Evolutionary conservation across 331 rosid species (phyloP).

Genomic region (Dryas integrifolia): DNA sequence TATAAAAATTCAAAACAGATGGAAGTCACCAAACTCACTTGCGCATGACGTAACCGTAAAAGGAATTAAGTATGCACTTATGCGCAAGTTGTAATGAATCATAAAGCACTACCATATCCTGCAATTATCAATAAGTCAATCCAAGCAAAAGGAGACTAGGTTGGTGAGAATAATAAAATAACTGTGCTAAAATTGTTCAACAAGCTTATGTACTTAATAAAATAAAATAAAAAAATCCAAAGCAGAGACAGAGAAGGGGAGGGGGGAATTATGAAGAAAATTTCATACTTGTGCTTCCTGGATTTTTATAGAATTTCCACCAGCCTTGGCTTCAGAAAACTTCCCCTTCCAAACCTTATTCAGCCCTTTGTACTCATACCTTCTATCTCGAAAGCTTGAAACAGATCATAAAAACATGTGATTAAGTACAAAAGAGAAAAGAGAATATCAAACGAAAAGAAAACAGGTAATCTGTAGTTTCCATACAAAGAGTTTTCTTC

Average conservation of each 20-base stretch:
- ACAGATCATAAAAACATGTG: constrained; percentile 30
- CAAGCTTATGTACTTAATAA: constrained; percentile 23
- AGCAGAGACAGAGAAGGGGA: neutral
- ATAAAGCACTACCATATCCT: constrained; percentile 98
- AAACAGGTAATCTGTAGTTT: neutral
- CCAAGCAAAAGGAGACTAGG: neutral
- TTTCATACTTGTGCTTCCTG: constrained; percentile 94
- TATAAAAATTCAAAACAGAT: constrained; percentile 28
- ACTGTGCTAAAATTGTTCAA: constrained; percentile 18
- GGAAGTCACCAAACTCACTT: constrained; percentile 67
- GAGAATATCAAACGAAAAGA: neutral
- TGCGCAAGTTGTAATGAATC: constrained; percentile 98
- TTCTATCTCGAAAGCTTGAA: constrained; percentile 93
- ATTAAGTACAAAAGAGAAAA: constrained; percentile 27
- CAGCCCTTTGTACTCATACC: constrained; percentile 96
- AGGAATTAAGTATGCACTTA: constrained; percentile 96
- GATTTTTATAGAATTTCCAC: constrained; percentile 80
- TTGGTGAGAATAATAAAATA: constrained; percentile 13
- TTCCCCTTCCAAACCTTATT: constrained; percentile 98
- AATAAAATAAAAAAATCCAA: neutral
- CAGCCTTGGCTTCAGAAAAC: constrained; percentile 81
- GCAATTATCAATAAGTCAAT: constrained; percentile 26
- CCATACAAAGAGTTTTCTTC: neutral
- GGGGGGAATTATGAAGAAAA: neutral
- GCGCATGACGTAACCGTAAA: constrained; percentile 99